Percentiles rank a stretch among this genome's conserved stretches.
These are phyloP conservation scores for Pseudozyma sp. DNA, from an alignment of 1,284 basidiomycete genomes.

Conservation along the genomic window DNA sequence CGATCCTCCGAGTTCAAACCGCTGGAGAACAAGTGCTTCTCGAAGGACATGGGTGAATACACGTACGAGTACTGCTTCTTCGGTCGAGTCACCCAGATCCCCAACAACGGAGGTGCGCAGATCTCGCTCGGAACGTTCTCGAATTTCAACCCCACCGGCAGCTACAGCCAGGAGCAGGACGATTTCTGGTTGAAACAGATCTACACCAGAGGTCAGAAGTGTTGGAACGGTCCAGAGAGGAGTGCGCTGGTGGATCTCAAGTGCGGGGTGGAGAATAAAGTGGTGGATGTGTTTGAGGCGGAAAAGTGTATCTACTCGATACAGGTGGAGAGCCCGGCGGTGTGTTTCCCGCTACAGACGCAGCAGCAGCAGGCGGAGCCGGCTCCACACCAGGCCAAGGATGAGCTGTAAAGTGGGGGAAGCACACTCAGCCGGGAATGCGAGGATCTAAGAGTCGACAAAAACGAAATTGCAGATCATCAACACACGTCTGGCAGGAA, in stretches of 20 bases:
- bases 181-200: constrained; percentile 84
- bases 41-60: constrained; percentile 90
- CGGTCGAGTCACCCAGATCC: constrained; percentile 86
- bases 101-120: constrained; percentile 80
- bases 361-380: constrained; percentile 5
- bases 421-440: neutral
- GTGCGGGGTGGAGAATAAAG: constrained; percentile 86
- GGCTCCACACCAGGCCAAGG: constrained; percentile 16
- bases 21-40: constrained; percentile 82
- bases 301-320: constrained; percentile 98
- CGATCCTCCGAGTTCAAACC: constrained; percentile 93
- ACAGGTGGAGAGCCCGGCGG: constrained; percentile 85
- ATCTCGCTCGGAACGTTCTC: constrained; percentile 78
- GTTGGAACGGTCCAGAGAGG: constrained; percentile 96
- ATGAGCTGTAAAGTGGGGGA: constrained; percentile 17
- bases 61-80: constrained; percentile 98
- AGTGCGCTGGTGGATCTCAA: constrained; percentile 81
- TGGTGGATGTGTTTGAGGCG: constrained; percentile 82
- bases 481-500: too few relatives aligned
- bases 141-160: constrained; percentile 78
- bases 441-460: too few relatives aligned
- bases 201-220: constrained; percentile 82
- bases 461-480: too few relatives aligned
- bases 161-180: constrained; percentile 74
- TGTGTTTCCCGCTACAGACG: constrained; percentile 74